phyloP scores from a whole-genome alignment of 176 grass and related monocot species.

The Phoenix roebelenii region DNA sequence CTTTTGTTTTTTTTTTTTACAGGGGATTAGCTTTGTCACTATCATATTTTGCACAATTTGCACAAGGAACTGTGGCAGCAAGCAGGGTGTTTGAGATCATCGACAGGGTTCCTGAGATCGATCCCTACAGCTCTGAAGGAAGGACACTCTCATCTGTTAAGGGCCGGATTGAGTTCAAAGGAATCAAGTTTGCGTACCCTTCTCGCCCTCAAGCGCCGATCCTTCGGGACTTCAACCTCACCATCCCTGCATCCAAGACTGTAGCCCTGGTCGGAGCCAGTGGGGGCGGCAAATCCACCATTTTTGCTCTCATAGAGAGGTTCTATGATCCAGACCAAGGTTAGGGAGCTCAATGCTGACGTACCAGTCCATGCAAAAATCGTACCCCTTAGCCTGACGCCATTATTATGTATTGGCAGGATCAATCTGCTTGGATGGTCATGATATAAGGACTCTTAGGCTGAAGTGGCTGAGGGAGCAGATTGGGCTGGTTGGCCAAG shows the following conservation, averaged over 20 bases:
- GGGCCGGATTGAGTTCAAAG: conserved; percentile 42
- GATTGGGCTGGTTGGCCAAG: conserved; percentile 52
- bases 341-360: not conserved
- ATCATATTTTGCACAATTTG: conserved; percentile 46
- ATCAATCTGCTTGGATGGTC: conserved; percentile 36
- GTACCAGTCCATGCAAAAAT: no score
- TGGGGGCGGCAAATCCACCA: conserved; percentile 61
- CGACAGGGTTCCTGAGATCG: conserved; percentile 40
- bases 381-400: no score
- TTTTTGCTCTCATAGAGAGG: conserved; percentile 54
- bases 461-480: conserved; percentile 51
- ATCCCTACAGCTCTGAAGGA: conserved; percentile 22
- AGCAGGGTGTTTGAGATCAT: conserved; percentile 49
- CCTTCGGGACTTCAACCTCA: conserved; percentile 37
- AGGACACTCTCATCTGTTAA: conserved; percentile 5
- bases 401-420: conserved; percentile 6
- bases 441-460: conserved; percentile 36
- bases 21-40: conserved; percentile 43
- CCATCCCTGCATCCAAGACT: conserved; percentile 30
- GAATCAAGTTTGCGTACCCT: conserved; percentile 55
- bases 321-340: conserved; percentile 61
- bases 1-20: not conserved
- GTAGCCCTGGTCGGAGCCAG: conserved; percentile 39
- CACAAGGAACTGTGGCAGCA: conserved; percentile 38
- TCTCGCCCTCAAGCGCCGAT: conserved; percentile 33